These are phyloP conservation scores for Phytophthora idaei DNA, from an alignment of 352 stramenopile species.

Conservation along the genomic window DNA sequence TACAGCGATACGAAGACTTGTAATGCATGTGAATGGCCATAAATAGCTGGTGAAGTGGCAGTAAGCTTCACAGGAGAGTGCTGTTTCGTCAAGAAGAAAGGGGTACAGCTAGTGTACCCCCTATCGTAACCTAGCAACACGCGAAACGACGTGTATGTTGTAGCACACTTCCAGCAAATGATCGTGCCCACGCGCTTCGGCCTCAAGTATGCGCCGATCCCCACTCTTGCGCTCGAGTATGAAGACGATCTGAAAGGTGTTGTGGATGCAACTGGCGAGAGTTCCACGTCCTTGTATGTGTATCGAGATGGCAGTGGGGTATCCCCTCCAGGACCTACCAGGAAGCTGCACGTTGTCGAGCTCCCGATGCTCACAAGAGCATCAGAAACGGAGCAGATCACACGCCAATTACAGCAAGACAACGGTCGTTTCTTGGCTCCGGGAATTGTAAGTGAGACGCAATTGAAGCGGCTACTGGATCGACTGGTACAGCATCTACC, in stretches of 20 bases:
- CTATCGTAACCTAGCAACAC: background rate
- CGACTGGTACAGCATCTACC: conserved; percentile 64
- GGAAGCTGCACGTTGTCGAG: conserved; percentile 80
- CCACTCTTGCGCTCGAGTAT: conserved; percentile 84
- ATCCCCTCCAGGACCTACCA: background rate
- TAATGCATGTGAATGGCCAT: background rate
- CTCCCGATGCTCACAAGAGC: conserved; percentile 59
- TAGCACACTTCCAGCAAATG: conserved; percentile 29
- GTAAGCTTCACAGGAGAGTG: background rate
- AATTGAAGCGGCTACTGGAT: conserved; percentile 68
- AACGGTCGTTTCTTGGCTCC: conserved; percentile 68
- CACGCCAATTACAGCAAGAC: conserved; percentile 64
- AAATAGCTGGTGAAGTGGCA: conserved; percentile 16
- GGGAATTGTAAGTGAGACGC: conserved; percentile 64
- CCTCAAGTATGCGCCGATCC: conserved; percentile 82
- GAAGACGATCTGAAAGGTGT: conserved; percentile 57
- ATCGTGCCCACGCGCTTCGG: conserved; percentile 82
- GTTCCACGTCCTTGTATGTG: conserved; percentile 61
- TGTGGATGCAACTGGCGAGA: conserved; percentile 37
- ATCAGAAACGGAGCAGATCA: conserved; percentile 54
- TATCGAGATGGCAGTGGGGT: conserved; percentile 33
- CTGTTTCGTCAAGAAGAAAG: background rate
- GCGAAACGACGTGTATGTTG: conserved; percentile 30
- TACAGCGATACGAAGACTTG: background rate
- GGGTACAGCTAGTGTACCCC: conserved; percentile 4